These are phyloP conservation scores for Linnemannia hyalina DNA, from an alignment of 192 early-diverging fungal species.

Conservation along the genomic window DNA sequence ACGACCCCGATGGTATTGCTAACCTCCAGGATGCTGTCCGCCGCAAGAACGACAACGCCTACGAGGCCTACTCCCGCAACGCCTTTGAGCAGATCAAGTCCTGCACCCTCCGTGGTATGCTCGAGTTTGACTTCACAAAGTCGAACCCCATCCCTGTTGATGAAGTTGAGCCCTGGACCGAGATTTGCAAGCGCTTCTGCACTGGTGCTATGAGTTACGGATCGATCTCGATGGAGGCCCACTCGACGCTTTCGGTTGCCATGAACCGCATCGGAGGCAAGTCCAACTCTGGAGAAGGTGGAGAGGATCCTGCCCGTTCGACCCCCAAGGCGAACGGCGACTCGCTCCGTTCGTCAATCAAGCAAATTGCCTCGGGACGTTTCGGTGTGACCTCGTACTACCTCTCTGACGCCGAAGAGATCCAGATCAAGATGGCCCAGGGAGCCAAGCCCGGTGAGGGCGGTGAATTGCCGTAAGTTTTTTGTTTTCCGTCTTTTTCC, in stretches of 20 bases:
- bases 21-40: constrained; percentile 97
- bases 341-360: constrained; percentile 93
- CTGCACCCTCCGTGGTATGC: constrained; percentile 94
- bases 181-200: constrained; percentile 94
- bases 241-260: constrained; percentile 91
- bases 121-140: constrained; percentile 88
- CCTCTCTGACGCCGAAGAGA: constrained; percentile 93
- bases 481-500: constrained; percentile 8
- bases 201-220: constrained; percentile 99
- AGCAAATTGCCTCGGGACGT: constrained; percentile 98
- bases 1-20: constrained; percentile 89
- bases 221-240: constrained; percentile 95
- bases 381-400: constrained; percentile 98
- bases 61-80: constrained; percentile 86
- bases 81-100: constrained; percentile 86
- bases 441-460: constrained; percentile 99
- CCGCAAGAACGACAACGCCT: constrained; percentile 88
- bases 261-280: constrained; percentile 98
- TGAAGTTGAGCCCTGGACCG: constrained; percentile 98
- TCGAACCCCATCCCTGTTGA: constrained; percentile 85
- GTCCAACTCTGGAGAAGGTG: constrained; percentile 99
- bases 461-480: constrained; percentile 79
- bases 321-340: constrained; percentile 77
- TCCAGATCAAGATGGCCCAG: constrained; percentile 99
- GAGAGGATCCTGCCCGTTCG: constrained; percentile 93